These are phyloP conservation scores for Aspergillus tanneri DNA, from an alignment of 2,329 filamentous ascomycete species.

Conservation along the genomic window DNA sequence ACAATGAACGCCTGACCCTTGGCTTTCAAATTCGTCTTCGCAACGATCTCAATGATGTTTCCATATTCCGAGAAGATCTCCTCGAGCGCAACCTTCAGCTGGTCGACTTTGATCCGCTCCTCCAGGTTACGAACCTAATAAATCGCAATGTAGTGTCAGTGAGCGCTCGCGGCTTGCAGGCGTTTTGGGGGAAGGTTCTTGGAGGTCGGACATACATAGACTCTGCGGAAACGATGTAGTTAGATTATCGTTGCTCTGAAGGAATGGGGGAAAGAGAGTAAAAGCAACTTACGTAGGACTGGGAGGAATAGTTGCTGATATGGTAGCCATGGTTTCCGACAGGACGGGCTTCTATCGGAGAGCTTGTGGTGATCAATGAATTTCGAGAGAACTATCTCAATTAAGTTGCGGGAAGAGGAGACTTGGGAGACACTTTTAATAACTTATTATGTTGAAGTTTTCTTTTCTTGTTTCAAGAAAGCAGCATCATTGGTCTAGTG, in stretches of 20 bases:
- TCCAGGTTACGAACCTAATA: conserved; percentile 74
- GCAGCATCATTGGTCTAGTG: conserved; percentile 46
- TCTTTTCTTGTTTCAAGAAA: background rate
- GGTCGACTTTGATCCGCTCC: conserved; percentile 81
- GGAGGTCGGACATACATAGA: conserved; percentile 38
- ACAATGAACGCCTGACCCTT: conserved; percentile 97
- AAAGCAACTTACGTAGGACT: conserved; percentile 41
- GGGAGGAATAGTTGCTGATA: conserved; percentile 33
- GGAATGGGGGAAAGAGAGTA: background rate
- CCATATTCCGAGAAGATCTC: conserved; percentile 89
- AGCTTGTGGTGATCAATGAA: conserved; percentile 29
- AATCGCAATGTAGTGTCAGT: conserved; percentile 9
- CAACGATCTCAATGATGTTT: conserved; percentile 76
- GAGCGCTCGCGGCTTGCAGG: conserved; percentile 7
- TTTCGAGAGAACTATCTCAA: conserved; percentile 15
- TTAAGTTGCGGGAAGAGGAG: background rate
- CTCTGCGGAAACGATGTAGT: conserved; percentile 29
- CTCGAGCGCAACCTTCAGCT: conserved; percentile 69
- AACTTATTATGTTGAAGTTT: too few species aligned
- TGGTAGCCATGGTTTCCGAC: conserved; percentile 37
- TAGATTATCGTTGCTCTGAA: conserved; percentile 7
- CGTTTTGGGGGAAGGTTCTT: conserved; percentile 11
- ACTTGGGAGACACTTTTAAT: too few species aligned
- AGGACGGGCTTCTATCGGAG: background rate
- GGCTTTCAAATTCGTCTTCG: conserved; percentile 84